A percentile compares a stretch with the other conserved stretches of the same genome.
phyloP scores from a whole-genome alignment of 2,329 filamentous ascomycete genomes.

The Pseudocercospora eumusae region DNA sequence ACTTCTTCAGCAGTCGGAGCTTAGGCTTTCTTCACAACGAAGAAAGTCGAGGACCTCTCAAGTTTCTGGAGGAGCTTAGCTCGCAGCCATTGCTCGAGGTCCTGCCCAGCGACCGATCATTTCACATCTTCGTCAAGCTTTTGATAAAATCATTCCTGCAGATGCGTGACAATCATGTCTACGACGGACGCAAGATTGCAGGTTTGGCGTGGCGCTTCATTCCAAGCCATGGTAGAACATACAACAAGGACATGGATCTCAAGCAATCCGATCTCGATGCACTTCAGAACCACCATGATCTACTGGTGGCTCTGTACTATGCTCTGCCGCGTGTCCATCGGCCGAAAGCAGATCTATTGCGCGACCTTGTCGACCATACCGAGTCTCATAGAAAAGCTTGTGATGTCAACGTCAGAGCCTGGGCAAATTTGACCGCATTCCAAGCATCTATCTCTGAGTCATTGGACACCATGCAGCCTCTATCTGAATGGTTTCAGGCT shows the following conservation, averaged over 20 bases:
- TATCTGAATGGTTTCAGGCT: conserved; percentile 58
- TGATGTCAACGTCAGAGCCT: conserved; percentile 59
- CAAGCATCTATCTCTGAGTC: conserved; percentile 58
- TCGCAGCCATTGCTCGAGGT: conserved; percentile 48
- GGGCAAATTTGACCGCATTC: conserved; percentile 59
- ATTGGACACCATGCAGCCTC: conserved; percentile 47
- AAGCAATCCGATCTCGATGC: conserved; percentile 57
- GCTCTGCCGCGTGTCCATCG: conserved; percentile 56
- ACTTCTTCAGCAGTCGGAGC: conserved; percentile 60
- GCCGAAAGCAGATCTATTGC: conserved; percentile 55
- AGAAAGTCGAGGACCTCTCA: conserved; percentile 53
- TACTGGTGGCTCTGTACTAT: conserved; percentile 62
- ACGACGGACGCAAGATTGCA: conserved; percentile 57
- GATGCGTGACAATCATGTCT: conserved; percentile 45
- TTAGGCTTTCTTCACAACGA: conserved; percentile 57
- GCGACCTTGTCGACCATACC: conserved; percentile 58
- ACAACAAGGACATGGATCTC: conserved; percentile 59
- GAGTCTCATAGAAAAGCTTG: conserved; percentile 62
- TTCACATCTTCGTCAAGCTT: conserved; percentile 62
- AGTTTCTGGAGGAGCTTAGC: conserved; percentile 56
- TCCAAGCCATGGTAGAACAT: conserved; percentile 62
- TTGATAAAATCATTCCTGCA: conserved; percentile 53
- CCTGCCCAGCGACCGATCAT: conserved; percentile 54
- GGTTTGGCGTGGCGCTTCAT: conserved; percentile 58
- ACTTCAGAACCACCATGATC: conserved; percentile 62